phyloP scores from a whole-genome alignment of 352 stramenopile species.

The Peronospora tabacina region DNA sequence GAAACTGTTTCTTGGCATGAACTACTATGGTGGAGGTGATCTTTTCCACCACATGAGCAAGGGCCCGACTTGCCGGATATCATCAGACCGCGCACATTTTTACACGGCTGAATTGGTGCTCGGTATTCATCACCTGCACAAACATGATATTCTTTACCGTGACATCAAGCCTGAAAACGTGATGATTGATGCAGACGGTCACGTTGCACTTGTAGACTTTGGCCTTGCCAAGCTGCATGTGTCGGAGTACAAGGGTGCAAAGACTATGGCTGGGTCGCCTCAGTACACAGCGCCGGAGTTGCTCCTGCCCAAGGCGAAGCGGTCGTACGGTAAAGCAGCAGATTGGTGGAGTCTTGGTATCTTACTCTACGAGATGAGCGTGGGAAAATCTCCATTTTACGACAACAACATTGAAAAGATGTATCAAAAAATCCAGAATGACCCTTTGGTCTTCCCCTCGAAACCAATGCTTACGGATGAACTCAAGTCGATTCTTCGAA shows the following conservation, averaged over 20 bases:
- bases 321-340: slow-evolving; percentile 81
- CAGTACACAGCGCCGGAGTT: slow-evolving; percentile 85
- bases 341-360: slow-evolving; percentile 89
- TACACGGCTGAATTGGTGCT: slow-evolving; percentile 91
- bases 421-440: slow-evolving; percentile 90
- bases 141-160: slow-evolving; percentile 93
- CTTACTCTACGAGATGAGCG: slow-evolving; percentile 90
- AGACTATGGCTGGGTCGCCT: slow-evolving; percentile 83
- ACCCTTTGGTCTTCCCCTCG: slow-evolving; percentile 69
- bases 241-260: slow-evolving; percentile 81
- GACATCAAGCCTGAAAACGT: slow-evolving; percentile 97
- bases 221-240: slow-evolving; percentile 91
- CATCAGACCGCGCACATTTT: slow-evolving; percentile 77
- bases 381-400: slow-evolving; percentile 90
- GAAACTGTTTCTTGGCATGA: slow-evolving; percentile 85
- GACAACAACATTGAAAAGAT: slow-evolving; percentile 92
- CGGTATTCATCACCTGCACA: slow-evolving; percentile 89
- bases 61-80: slow-evolving; percentile 79
- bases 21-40: slow-evolving; percentile 81
- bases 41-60: slow-evolving; percentile 89
- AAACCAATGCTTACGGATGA: slow-evolving; percentile 61
- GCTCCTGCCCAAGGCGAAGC: slow-evolving; percentile 76
- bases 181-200: slow-evolving; percentile 92
- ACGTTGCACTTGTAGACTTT: slow-evolving; percentile 94
- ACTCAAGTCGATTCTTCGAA: slow-evolving; percentile 72